Base-by-base conservation (phyloP, 2,329 filamentous ascomycete species). In the Aureobasidium sp. region DNA sequence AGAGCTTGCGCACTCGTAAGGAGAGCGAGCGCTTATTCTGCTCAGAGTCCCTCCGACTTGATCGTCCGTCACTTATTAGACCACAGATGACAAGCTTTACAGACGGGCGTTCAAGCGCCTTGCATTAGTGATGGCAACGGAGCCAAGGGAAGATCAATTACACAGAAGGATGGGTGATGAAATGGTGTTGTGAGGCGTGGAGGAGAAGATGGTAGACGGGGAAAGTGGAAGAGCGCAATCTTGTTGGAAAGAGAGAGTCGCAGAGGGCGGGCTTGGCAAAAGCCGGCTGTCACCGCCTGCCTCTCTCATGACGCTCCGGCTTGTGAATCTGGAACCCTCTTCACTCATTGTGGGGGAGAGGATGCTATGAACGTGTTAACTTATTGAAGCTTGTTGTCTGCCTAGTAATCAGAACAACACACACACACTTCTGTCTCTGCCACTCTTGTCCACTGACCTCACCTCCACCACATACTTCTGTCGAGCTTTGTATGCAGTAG, bases 21-120 rank as follows among this genome's bases (percentile, higher is more conserved):
- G 45, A 59, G 53, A 59, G 54, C 44, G 58, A 62, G 58, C 63
- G 61, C 63, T 64, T 61, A 56, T 31, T 27, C 24, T 49, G 47
- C 45, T 54, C 50, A 54, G 50, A 52, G 37, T 42, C 50, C 49
- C 60, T 63, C 39, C 62, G 50, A 56, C 48, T 52, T 54, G 45
- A 48, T 48, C 45, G 53, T 49, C 56, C 56, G 61, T 50, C 47
- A 59, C 45, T 44, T 62, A 45, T 31, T 49, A 59, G 50, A 53
- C 39, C 60, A 61, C 49, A 48, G 39, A 61, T 56, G 61, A 54
- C 56, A 48, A 60, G 56, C 54, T 60, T 60, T 53, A 59, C 47
- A 59, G 48, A 60, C 48, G 47, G 39, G 47, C 47, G 48, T 39
- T 52, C 54, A 63, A 60, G 56, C 56, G 56, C 48, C 45, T 48